Evolutionary conservation across 257 asterid species (phyloP).

Genomic region (Solanum phureja): DNA sequence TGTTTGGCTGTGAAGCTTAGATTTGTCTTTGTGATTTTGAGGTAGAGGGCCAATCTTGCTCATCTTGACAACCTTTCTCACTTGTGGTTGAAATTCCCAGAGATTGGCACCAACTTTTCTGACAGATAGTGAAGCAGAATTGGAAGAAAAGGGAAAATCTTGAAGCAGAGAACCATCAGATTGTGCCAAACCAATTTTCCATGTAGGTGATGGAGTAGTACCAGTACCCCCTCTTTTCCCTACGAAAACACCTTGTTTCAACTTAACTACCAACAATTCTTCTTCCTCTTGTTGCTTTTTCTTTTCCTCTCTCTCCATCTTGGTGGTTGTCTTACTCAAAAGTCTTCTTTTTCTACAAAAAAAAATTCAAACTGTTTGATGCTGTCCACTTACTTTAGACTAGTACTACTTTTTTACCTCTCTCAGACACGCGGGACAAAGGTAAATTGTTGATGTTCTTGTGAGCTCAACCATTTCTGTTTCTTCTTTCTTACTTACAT

Average conservation of each 20-base stretch:
- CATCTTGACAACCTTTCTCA: conserved; percentile 11
- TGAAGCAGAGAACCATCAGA: conserved; percentile 47
- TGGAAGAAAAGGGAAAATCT: conserved; percentile 29
- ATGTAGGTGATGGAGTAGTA: conserved; percentile 70
- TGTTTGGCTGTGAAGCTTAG: conserved; percentile 3
- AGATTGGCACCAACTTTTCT: conserved; percentile 74
- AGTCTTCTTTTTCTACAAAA: conserved; percentile 4
- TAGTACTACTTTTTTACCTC: neutral
- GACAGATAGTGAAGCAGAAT: conserved; percentile 41
- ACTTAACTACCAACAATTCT: conserved; percentile 5
- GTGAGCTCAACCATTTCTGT: neutral
- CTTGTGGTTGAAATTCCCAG: conserved; percentile 60
- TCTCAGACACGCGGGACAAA: neutral
- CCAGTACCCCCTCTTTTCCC: conserved; percentile 62
- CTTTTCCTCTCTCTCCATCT: conserved; percentile 25
- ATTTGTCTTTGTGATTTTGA: conserved; percentile 11
- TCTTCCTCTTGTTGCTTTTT: conserved; percentile 19
- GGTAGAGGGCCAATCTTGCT: conserved; percentile 13
- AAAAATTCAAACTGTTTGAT: conserved; percentile 2
- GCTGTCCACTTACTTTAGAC: neutral
- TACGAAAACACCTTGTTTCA: conserved; percentile 35
- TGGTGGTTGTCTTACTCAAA: conserved; percentile 8
- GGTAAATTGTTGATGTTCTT: neutral
- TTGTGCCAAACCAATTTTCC: conserved; percentile 59
- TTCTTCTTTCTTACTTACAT: neutral